Evolutionary conservation across 805 yeast genomes (phyloP).

Genomic region (Grigorovia yakushimaensis): DNA sequence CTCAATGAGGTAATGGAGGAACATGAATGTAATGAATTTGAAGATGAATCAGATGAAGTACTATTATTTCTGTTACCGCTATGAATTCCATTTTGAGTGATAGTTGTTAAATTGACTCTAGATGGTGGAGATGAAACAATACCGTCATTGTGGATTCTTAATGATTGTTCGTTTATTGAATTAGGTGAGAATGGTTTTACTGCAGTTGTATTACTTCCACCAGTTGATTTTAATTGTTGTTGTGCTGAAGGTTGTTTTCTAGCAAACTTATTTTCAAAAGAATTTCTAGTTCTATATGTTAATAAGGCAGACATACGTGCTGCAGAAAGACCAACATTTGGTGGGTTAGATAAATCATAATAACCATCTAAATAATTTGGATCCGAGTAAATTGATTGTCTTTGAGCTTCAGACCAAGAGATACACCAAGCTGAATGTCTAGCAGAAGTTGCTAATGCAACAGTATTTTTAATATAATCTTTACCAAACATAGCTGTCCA

Average conservation of each 20-base stretch:
- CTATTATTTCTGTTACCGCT: slow-evolving; percentile 3
- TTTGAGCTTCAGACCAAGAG: slow-evolving; percentile 97
- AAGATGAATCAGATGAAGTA: slow-evolving; percentile 10
- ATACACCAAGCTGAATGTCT: slow-evolving; percentile 98
- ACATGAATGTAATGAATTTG: slow-evolving; percentile 20
- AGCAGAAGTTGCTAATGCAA: slow-evolving; percentile 89
- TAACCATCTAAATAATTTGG: slow-evolving; percentile 90
- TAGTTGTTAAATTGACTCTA: slow-evolving; percentile 1
- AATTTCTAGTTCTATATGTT: slow-evolving; percentile 85
- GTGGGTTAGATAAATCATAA: slow-evolving; percentile 69
- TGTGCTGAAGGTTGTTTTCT: slow-evolving; percentile 51
- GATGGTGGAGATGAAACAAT: slow-evolving; percentile 26
- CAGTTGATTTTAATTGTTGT: slow-evolving; percentile 25
- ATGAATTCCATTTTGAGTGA: background rate
- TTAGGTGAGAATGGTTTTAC: slow-evolving; percentile 23
- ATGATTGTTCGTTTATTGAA: slow-evolving; percentile 56
- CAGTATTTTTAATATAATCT: slow-evolving; percentile 56
- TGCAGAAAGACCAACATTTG: slow-evolving; percentile 80
- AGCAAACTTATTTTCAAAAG: slow-evolving; percentile 89
- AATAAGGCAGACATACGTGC: slow-evolving; percentile 95
- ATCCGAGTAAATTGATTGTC: slow-evolving; percentile 92
- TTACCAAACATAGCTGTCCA: slow-evolving; percentile 58
- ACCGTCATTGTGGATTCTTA: slow-evolving; percentile 88
- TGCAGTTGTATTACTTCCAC: background rate
- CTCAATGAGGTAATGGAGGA: slow-evolving; percentile 27